A percentile compares a stretch with the other conserved stretches of the same genome.
Conservation (phyloP, 495 filamentous ascomycete genomes). For the Daldinia decipiens region DNA sequence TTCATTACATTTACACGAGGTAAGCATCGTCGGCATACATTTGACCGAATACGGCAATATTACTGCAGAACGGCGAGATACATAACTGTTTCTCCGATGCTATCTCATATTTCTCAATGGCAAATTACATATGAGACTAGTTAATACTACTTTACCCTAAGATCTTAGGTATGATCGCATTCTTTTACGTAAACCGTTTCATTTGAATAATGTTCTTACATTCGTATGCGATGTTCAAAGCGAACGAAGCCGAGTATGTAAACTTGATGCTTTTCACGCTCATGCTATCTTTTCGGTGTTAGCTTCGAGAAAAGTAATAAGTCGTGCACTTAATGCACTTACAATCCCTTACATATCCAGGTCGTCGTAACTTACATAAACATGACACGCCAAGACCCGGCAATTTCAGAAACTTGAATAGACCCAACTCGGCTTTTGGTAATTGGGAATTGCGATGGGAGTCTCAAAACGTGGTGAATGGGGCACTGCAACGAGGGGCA, state of each 20-base stretch:
- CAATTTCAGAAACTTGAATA: constrained; percentile 27
- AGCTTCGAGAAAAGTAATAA: not conserved
- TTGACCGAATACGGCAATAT: constrained; percentile 27
- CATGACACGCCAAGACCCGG: constrained; percentile 29
- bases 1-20: constrained; percentile 20
- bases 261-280: not conserved
- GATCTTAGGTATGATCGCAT: not conserved
- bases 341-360: constrained; percentile 3
- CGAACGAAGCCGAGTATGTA: not conserved
- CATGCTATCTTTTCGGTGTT: not conserved
- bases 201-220: not conserved
- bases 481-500: constrained; percentile 4
- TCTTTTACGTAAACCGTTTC: not conserved
- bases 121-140: not conserved
- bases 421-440: constrained; percentile 29
- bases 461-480: constrained; percentile 39
- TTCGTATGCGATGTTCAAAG: not conserved
- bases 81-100: not conserved
- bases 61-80: constrained; percentile 1
- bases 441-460: constrained; percentile 16
- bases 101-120: not conserved
- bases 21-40: constrained; percentile 9
- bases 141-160: not conserved
- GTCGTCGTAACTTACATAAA: constrained; percentile 7
- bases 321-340: constrained; percentile 1